Evolutionary conservation across 1,284 basidiomycete species (phyloP), one percentile per base, ranked within the genome.

Genomic region (Pyrrhoderma noxium): DNA sequence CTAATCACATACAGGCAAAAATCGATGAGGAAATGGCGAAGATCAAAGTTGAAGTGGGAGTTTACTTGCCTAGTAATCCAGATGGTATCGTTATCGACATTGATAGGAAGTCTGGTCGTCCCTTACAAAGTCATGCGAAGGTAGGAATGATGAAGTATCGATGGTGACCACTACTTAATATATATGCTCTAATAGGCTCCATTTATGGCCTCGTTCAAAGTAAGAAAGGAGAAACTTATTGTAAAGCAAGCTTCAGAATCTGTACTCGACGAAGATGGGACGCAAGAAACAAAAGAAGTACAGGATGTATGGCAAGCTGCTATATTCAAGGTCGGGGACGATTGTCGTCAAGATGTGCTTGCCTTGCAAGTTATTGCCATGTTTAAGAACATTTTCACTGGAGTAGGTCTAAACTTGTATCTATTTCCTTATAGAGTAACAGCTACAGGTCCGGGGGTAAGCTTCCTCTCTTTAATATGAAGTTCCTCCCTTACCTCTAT

Each of bases 181-280:
- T 14, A 43, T 16, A 36, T 21, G 27, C 45, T 14, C 16, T n/a
- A 11, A 25, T 56, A 94, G 92, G 94, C 96, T 3, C 96, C 96
- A 0, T 99, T 99, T 72, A 99, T 99, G 96, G 96, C 96, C 0
- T 98, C 96, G 0, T 99, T 99, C 77, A 96, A 95, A 74, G 96
- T 99, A 18, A 80, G 88, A 56, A 94, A 93, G 66, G 83, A 90
- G 58, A 74, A 76, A 9, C 66, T 80, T 14, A 74, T 80, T 13
- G 67, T 88, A 27, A 70, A 80, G 56, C 72, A 72, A 3, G 73
- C 88, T 57, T 79, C 83, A 0, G 86, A 91, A 50, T 80, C 78
- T 8, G 66, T 89, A n/a, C 64, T 86, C 41, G 78, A 82, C 40
- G 80, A 72, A 7, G 79, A 84, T n/a, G 71, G 69, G 27, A 78